Conservation (phyloP, 1,284 basidiomycete genomes). For the Austropuccinia psidii region DNA sequence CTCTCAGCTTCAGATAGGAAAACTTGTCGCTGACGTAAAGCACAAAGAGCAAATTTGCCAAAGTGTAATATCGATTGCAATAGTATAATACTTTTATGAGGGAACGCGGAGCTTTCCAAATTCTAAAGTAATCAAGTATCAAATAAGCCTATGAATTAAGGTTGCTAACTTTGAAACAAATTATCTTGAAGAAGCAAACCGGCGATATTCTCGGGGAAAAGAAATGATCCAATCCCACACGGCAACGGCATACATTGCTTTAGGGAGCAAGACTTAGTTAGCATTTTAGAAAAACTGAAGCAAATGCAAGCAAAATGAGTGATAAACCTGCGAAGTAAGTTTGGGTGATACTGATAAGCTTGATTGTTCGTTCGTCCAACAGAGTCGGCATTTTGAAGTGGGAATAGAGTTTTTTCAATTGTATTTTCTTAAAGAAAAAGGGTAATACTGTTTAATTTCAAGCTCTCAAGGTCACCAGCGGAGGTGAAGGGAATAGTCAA, state of each 20-base stretch:
- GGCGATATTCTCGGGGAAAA: slow-evolving; percentile 32
- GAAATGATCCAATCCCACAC: slow-evolving; percentile 35
- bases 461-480: too few relatives aligned
- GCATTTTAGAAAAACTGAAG: background rate
- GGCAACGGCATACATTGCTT: slow-evolving; percentile 35
- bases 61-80: slow-evolving; percentile 33
- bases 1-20: background rate
- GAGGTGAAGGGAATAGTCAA: too few relatives aligned
- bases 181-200: background rate
- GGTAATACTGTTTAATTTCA: too few relatives aligned
- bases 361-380: slow-evolving; percentile 16
- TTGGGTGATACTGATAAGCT: slow-evolving; percentile 32
- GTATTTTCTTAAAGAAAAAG: too few relatives aligned
- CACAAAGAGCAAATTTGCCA: slow-evolving; percentile 30
- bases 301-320: background rate
- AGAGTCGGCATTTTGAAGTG: slow-evolving; percentile 12
- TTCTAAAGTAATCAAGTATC: background rate
- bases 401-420: too few relatives aligned
- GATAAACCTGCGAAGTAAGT: slow-evolving; percentile 29
- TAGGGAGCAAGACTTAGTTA: background rate
- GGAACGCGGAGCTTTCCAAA: slow-evolving; percentile 31
- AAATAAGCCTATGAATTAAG: too few relatives aligned
- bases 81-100: slow-evolving; percentile 33
- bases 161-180: background rate
- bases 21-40: slow-evolving; percentile 18